Conservation (phyloP, 768 basidiomycete genomes). For the Mycena leptocephala region DNA sequence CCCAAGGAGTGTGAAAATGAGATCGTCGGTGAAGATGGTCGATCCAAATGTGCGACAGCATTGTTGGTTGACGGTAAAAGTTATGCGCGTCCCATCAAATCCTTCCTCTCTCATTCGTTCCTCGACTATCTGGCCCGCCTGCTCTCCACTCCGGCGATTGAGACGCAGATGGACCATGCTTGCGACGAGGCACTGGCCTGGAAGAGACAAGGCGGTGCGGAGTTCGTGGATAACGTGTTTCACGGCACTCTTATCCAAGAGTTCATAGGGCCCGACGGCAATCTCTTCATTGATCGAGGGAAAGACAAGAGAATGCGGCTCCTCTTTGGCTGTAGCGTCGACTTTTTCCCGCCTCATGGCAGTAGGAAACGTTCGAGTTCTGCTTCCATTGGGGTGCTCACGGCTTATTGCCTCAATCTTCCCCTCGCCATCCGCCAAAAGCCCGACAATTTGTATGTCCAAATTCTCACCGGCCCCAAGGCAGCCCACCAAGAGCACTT, state of each 20-base stretch:
- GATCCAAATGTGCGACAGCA: background rate
- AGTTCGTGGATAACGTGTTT: too few relatives aligned
- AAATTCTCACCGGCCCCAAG: constrained; percentile 42
- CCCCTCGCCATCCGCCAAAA: constrained; percentile 40
- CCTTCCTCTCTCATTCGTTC: too few relatives aligned
- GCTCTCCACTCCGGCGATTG: too few relatives aligned
- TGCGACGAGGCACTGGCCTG: too few relatives aligned
- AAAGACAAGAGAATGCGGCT: constrained; percentile 23
- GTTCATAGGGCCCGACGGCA: constrained; percentile 11
- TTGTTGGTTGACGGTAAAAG: too few relatives aligned
- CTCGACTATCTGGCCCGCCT: too few relatives aligned
- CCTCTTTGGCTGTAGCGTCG: constrained; percentile 39
- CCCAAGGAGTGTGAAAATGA: constrained; percentile 3
- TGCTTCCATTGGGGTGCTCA: constrained; percentile 44
- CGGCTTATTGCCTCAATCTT: constrained; percentile 44
- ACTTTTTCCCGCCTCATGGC: constrained; percentile 46
- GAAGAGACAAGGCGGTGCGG: too few relatives aligned
- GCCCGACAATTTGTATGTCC: constrained; percentile 45
- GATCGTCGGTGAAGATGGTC: background rate
- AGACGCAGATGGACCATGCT: too few relatives aligned
- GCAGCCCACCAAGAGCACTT: constrained; percentile 39
- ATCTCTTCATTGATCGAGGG: constrained; percentile 33
- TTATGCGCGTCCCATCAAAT: too few relatives aligned
- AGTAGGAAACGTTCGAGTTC: constrained; percentile 27
- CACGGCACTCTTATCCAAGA: background rate